Evolutionary conservation across 805 yeast genomes (phyloP).

Genomic region (Ogataea nitratoaversa): DNA sequence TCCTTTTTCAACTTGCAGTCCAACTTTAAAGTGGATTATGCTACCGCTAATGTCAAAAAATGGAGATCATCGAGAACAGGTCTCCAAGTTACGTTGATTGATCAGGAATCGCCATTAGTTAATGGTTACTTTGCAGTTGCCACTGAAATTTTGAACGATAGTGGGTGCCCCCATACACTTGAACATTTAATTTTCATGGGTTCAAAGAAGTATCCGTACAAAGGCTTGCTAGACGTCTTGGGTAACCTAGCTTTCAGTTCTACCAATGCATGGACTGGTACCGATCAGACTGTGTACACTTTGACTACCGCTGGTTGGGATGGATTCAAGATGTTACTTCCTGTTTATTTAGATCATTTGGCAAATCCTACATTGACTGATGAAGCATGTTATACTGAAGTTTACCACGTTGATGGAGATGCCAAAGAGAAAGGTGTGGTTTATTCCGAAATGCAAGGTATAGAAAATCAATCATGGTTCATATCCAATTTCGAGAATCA

Average conservation of each 20-base stretch:
- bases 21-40: conserved; percentile 65
- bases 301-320: conserved; percentile 94
- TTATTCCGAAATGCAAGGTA: conserved; percentile 94
- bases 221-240: conserved; percentile 82
- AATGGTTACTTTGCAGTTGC: conserved; percentile 96
- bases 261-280: conserved; percentile 96
- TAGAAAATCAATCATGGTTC: conserved; percentile 75
- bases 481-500: conserved; percentile 57
- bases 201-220: conserved; percentile 80
- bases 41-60: conserved; percentile 65
- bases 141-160: conserved; percentile 80
- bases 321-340: conserved; percentile 79
- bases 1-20: conserved; percentile 39
- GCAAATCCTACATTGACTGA: conserved; percentile 82
- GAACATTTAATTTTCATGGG: conserved; percentile 97
- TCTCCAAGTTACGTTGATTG: conserved; percentile 69
- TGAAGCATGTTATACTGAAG: conserved; percentile 90
- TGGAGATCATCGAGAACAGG: conserved; percentile 83
- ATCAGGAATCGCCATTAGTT: conserved; percentile 81
- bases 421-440: conserved; percentile 96
- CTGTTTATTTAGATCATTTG: conserved; percentile 86
- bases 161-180: conserved; percentile 92
- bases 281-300: conserved; percentile 93
- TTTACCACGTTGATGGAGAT: conserved; percentile 86
- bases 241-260: conserved; percentile 80